Evolutionary conservation across 768 basidiomycete species (phyloP).

Genomic region (Phylloporus scabripes): DNA sequence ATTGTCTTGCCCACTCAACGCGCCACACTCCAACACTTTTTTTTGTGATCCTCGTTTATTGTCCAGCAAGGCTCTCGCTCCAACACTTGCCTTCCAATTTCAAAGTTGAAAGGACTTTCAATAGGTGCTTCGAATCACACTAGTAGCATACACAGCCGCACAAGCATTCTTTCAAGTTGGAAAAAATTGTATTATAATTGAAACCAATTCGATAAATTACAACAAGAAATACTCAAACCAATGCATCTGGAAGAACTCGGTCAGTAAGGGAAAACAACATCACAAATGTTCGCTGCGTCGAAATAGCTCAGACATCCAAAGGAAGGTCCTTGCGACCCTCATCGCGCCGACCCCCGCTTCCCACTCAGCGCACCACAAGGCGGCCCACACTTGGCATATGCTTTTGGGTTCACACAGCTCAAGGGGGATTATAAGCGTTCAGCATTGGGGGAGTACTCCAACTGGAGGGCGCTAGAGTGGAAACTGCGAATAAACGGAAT

Average conservation of each 20-base stretch:
- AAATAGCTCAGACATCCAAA: constrained; percentile 78
- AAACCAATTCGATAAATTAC: background rate
- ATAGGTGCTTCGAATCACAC: no score
- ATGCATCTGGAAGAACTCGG: constrained; percentile 23
- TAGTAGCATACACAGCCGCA: no score
- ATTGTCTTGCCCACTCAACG: no score
- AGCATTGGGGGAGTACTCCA: constrained; percentile 68
- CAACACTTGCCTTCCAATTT: no score
- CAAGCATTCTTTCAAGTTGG: no score
- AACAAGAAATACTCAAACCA: background rate
- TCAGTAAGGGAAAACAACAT: constrained; percentile 2
- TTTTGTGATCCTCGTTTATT: no score
- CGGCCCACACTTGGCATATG: constrained; percentile 59
- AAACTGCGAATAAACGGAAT: constrained; percentile 82
- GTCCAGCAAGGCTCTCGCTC: no score
- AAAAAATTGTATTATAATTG: background rate
- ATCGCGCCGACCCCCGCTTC: constrained; percentile 68
- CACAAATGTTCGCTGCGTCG: constrained; percentile 21
- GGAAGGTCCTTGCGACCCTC: constrained; percentile 72
- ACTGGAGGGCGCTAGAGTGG: constrained; percentile 65
- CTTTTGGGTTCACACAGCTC: constrained; percentile 61
- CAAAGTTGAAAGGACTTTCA: no score
- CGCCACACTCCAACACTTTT: no score
- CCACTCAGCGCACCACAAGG: constrained; percentile 63
- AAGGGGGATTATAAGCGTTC: constrained; percentile 71